Evolutionary conservation across 352 stramenopile genomes (phyloP).

Genomic region (Pythium apleroticum): DNA sequence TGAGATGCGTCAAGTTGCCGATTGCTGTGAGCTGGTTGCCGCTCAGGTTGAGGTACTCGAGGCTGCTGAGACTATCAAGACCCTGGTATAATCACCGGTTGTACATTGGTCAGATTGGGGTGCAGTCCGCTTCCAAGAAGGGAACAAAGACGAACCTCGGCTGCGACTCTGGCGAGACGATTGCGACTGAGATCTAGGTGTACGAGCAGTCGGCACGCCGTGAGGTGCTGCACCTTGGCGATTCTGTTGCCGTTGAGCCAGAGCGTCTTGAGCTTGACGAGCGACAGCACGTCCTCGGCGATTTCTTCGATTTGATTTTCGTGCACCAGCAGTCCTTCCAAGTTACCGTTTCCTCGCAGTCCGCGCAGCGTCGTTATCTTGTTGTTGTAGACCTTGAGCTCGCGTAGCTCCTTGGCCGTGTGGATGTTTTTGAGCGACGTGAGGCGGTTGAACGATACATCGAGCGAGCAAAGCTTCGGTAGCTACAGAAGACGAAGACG

Average conservation of each 20-base stretch:
- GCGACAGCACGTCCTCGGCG: conserved; percentile 51
- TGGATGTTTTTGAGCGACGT: conserved; percentile 53
- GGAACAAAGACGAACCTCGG: conserved; percentile 40
- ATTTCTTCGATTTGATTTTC: conserved; percentile 74
- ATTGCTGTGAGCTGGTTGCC: conserved; percentile 57
- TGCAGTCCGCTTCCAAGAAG: not conserved
- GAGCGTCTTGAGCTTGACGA: conserved; percentile 70
- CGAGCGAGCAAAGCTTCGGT: conserved; percentile 66
- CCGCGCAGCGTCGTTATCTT: conserved; percentile 51
- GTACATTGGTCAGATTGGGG: not conserved
- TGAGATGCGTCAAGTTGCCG: conserved; percentile 58
- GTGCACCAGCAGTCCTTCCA: conserved; percentile 67
- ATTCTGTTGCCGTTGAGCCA: conserved; percentile 73
- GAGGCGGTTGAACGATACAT: conserved; percentile 80
- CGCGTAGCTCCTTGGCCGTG: conserved; percentile 60
- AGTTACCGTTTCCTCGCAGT: conserved; percentile 53
- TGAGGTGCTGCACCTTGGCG: conserved; percentile 45
- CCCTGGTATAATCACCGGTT: conserved; percentile 17
- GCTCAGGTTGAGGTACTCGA: conserved; percentile 67
- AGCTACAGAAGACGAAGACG: conserved; percentile 33
- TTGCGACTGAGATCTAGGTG: conserved; percentile 75
- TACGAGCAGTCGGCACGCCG: conserved; percentile 51
- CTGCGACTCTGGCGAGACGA: conserved; percentile 36
- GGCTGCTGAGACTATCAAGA: conserved; percentile 46
- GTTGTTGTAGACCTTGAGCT: conserved; percentile 86